Evolutionary conservation across 495 filamentous ascomycete genomes (phyloP).

Genomic region (Schizothecium vesticola): DNA sequence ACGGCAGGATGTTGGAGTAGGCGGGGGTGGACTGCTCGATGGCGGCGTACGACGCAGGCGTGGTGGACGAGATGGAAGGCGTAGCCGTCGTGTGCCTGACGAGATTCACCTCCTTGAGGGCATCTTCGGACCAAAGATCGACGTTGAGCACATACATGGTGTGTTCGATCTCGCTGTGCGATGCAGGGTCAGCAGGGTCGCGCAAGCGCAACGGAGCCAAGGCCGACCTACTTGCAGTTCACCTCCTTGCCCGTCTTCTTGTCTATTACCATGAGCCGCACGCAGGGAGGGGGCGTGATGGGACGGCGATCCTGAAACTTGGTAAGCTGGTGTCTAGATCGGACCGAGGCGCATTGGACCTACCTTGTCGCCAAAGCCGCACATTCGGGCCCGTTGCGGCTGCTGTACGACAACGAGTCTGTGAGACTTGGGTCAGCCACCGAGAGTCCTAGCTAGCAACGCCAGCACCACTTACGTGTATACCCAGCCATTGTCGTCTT

Average conservation of each 20-base stretch:
- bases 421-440: slow-evolving; percentile 12
- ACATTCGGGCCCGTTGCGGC: slow-evolving; percentile 92
- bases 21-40: slow-evolving; percentile 30
- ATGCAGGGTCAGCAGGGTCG: slow-evolving; percentile 1
- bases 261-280: slow-evolving; percentile 78
- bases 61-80: slow-evolving; percentile 79
- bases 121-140: slow-evolving; percentile 84
- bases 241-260: slow-evolving; percentile 75
- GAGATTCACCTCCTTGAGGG: slow-evolving; percentile 84
- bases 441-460: background rate
- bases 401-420: slow-evolving; percentile 86
- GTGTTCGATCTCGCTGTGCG: slow-evolving; percentile 58
- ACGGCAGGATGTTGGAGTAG: slow-evolving; percentile 32
- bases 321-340: slow-evolving; percentile 12
- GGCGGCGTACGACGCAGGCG: slow-evolving; percentile 29
- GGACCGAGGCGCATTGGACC: background rate
- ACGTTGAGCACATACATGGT: slow-evolving; percentile 90
- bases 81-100: slow-evolving; percentile 83
- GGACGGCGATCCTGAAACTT: slow-evolving; percentile 75
- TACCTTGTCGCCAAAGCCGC: slow-evolving; percentile 98
- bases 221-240: slow-evolving; percentile 72
- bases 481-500: slow-evolving; percentile 23
- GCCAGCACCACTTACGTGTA: slow-evolving; percentile 25
- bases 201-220: background rate
- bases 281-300: slow-evolving; percentile 93